Evolutionary conservation across 176 grass and related monocot genomes (phyloP).

Genomic region (Zizania latifolia): DNA sequence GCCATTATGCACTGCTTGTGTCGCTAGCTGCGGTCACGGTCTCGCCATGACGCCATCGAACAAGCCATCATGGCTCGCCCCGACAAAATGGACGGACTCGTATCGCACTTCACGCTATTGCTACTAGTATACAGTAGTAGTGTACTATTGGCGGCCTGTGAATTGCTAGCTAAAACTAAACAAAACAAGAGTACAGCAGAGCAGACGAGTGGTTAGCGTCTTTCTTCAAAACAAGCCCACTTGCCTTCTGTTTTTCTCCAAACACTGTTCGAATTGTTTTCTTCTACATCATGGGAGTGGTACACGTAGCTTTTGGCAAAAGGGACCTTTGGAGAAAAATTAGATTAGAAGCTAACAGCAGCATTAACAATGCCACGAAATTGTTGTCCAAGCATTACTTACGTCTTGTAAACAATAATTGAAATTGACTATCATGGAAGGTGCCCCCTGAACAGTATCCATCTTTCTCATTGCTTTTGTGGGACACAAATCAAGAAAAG

Average conservation of each 20-base stretch:
- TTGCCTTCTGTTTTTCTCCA: neutral
- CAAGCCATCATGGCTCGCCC: neutral
- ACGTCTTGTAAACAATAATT: neutral
- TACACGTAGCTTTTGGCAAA: neutral
- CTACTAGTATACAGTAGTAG: neutral
- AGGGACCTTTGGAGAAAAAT: neutral
- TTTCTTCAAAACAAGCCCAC: constrained; percentile 34
- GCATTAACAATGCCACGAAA: constrained; percentile 11
- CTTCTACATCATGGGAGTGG: neutral
- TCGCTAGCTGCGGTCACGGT: neutral
- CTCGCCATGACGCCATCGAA: too few species aligned
- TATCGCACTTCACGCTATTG: neutral
- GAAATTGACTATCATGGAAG: constrained; percentile 13
- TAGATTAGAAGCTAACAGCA: constrained; percentile 17
- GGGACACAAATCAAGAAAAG: constrained; percentile 41
- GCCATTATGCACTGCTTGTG: neutral
- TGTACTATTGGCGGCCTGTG: neutral
- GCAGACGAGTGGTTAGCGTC: constrained; percentile 8
- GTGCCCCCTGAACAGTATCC: neutral
- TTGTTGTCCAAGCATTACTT: neutral
- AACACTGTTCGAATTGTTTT: constrained; percentile 22
- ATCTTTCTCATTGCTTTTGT: constrained; percentile 27
- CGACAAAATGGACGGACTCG: constrained; percentile 1
- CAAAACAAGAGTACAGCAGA: too few species aligned
- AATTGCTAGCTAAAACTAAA: neutral